phyloP scores from a whole-genome alignment of 169 alveolate species.

The Cryptosporidium sp. region DNA sequence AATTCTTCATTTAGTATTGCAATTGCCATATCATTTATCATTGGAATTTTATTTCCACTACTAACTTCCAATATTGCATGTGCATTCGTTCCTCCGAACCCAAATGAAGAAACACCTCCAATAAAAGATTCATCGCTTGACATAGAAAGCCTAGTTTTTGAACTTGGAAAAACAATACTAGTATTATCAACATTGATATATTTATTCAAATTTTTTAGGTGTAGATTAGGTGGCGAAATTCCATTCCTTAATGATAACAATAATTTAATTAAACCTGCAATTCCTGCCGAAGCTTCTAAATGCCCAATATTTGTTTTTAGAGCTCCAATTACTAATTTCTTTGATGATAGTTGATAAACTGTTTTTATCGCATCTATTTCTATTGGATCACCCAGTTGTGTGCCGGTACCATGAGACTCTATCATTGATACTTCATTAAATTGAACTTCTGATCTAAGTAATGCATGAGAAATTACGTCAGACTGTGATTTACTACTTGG shows the following conservation, averaged over 20 bases:
- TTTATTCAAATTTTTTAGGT: slow-evolving; percentile 78
- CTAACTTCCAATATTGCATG: slow-evolving; percentile 78
- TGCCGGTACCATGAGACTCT: slow-evolving; percentile 74
- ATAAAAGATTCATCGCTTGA: slow-evolving; percentile 19
- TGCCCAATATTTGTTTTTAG: slow-evolving; percentile 83
- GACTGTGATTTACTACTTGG: slow-evolving; percentile 83
- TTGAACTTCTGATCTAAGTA: neutral
- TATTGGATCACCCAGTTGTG: slow-evolving; percentile 73
- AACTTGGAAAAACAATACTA: slow-evolving; percentile 30
- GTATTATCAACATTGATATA: slow-evolving; percentile 78
- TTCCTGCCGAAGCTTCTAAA: slow-evolving; percentile 83
- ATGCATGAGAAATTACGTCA: slow-evolving; percentile 32
- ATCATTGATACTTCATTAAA: slow-evolving; percentile 33
- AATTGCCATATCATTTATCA: slow-evolving; percentile 9
- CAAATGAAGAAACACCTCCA: slow-evolving; percentile 79
- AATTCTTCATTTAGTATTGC: slow-evolving; percentile 20
- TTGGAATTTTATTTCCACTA: neutral
- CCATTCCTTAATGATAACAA: slow-evolving; percentile 78
- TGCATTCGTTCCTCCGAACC: slow-evolving; percentile 81
- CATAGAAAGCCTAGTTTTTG: neutral
- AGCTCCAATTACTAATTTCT: slow-evolving; percentile 78
- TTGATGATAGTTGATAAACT: slow-evolving; percentile 11
- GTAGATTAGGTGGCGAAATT: slow-evolving; percentile 79
- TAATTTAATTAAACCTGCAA: slow-evolving; percentile 80
- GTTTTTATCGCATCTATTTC: slow-evolving; percentile 52